Evolutionary conservation across 306 rosid species (phyloP).

Genomic region (Clitoria ternatea): DNA sequence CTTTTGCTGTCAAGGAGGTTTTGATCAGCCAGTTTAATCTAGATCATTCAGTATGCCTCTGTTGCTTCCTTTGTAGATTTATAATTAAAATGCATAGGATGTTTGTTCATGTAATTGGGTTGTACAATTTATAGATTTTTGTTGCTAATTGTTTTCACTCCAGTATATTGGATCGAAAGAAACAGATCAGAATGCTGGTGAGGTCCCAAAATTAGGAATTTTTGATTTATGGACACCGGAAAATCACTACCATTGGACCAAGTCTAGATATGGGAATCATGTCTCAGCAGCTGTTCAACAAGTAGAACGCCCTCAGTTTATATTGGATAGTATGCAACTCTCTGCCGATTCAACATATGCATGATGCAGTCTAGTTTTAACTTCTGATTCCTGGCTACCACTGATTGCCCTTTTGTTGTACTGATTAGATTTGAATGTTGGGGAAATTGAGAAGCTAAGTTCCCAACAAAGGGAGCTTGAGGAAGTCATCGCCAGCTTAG

Average conservation of each 20-base stretch:
- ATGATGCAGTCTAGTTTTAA: neutral
- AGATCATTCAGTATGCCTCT: conserved; percentile 67
- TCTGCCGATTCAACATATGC: neutral
- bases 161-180: conserved; percentile 82
- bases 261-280: conserved; percentile 85
- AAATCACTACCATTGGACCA: conserved; percentile 76
- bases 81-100: conserved; percentile 2
- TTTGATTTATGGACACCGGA: conserved; percentile 87
- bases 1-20: conserved; percentile 82
- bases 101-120: conserved; percentile 8
- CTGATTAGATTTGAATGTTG: conserved; percentile 56
- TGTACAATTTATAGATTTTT: neutral
- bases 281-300: conserved; percentile 64
- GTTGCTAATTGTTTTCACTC: conserved; percentile 10
- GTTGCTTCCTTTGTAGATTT: conserved; percentile 6
- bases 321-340: conserved; percentile 54
- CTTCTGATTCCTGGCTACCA: neutral
- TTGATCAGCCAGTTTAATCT: conserved; percentile 60
- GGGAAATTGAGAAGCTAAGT: conserved; percentile 64
- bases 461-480: conserved; percentile 58
- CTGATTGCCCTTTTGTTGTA: neutral
- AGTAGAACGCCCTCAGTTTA: conserved; percentile 49
- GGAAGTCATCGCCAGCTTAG: conserved; percentile 42
- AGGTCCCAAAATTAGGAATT: conserved; percentile 61
- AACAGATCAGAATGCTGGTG: conserved; percentile 75